phyloP scores from a whole-genome alignment of 441 rosid genomes.

The Francoa sonchifolia region DNA sequence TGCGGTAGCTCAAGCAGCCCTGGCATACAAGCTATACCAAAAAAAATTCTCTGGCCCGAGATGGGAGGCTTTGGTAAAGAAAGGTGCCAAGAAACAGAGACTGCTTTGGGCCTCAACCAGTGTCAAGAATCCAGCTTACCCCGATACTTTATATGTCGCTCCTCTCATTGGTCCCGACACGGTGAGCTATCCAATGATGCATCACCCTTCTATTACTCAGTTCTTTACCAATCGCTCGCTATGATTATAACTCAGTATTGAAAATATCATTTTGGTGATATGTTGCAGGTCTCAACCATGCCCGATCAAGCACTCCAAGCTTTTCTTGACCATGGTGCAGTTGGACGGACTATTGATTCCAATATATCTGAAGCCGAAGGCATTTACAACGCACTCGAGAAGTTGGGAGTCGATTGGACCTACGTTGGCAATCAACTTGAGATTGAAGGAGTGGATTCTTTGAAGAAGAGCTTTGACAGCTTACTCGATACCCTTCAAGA shows the following conservation, averaged over 20 bases:
- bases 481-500: constrained; percentile 85
- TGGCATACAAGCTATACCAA: constrained; percentile 90
- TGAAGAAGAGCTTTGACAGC: constrained; percentile 91
- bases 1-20: constrained; percentile 91
- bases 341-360: constrained; percentile 75
- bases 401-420: constrained; percentile 85
- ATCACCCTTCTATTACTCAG: too few relatives aligned
- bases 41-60: constrained; percentile 95
- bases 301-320: constrained; percentile 98
- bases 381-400: constrained; percentile 88
- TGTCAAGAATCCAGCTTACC: constrained; percentile 84
- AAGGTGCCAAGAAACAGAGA: constrained; percentile 97
- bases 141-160: constrained; percentile 76
- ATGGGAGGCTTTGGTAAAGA: constrained; percentile 90
- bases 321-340: constrained; percentile 69
- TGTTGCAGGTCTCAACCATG: constrained; percentile 82
- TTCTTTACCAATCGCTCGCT: too few relatives aligned
- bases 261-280: too few relatives aligned
- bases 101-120: constrained; percentile 95
- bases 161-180: constrained; percentile 97
- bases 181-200: too few relatives aligned
- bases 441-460: constrained; percentile 77
- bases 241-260: too few relatives aligned
- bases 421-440: constrained; percentile 76
- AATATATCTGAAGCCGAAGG: constrained; percentile 89